Percentiles rank a stretch among this genome's conserved stretches.
Conservation (phyloP, 495 filamentous ascomycete genomes). For the Aspergillus hancockii region DNA sequence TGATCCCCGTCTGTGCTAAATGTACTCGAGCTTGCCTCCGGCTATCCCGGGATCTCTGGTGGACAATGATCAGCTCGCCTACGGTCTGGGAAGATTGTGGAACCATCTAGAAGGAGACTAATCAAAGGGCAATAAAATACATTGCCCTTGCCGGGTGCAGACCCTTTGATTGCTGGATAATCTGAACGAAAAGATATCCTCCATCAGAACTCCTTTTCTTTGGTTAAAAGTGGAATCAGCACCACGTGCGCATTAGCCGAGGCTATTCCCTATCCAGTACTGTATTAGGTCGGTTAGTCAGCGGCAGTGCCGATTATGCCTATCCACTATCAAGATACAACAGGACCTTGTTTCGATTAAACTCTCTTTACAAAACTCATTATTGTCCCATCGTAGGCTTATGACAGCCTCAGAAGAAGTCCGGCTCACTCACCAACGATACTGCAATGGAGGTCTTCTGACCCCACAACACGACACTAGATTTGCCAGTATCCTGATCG, state of each 20-base stretch:
- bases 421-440: too few species aligned
- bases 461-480: too few species aligned
- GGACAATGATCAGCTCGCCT: background rate
- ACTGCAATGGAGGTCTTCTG: too few species aligned
- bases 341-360: too few species aligned
- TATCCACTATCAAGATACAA: too few species aligned
- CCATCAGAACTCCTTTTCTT: background rate
- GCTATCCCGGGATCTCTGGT: background rate
- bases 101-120: background rate
- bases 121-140: background rate
- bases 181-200: background rate
- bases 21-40: conserved; percentile 7
- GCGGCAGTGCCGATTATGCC: background rate
- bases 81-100: background rate
- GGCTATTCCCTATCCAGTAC: background rate
- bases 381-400: too few species aligned
- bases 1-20: conserved; percentile 8
- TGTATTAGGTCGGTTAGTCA: background rate
- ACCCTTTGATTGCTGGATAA: background rate
- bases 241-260: background rate
- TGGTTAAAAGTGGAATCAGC: background rate
- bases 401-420: too few species aligned
- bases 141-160: background rate
- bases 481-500: too few species aligned
- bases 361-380: too few species aligned